Evolutionary conservation across 2,329 filamentous ascomycete genomes (phyloP).

Genomic region (Cryphonectria radicalis): DNA sequence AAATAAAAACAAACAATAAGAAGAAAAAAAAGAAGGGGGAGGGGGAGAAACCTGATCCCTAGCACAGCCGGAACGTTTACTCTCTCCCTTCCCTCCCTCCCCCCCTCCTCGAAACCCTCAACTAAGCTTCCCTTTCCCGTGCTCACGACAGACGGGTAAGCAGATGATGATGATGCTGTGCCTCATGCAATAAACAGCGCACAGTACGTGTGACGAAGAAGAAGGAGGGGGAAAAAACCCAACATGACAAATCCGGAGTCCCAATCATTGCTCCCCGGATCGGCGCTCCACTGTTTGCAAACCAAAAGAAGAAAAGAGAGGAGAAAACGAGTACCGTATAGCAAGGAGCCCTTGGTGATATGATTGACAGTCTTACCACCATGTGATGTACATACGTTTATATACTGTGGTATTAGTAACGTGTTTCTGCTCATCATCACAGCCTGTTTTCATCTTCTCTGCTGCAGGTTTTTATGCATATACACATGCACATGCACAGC

Average conservation of each 20-base stretch:
- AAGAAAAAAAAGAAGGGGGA: not conserved
- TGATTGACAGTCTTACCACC: not conserved
- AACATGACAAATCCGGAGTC: not conserved
- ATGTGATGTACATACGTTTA: not conserved
- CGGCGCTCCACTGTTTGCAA: not conserved
- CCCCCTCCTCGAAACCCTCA: not conserved
- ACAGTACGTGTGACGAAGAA: constrained; percentile 6
- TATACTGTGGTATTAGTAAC: not conserved
- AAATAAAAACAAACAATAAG: not conserved
- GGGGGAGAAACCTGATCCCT: too few relatives aligned
- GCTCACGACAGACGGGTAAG: constrained; percentile 27
- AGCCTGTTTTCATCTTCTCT: not conserved
- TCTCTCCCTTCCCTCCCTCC: not conserved
- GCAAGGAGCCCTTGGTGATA: not conserved
- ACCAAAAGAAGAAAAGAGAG: not conserved
- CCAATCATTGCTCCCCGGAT: constrained; percentile 3
- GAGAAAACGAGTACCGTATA: not conserved
- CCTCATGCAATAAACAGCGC: constrained; percentile 1
- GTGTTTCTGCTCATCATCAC: not conserved
- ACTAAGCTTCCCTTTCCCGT: constrained; percentile 13
- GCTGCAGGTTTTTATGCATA: not conserved
- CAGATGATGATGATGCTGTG: constrained; percentile 15
- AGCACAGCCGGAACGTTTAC: not conserved
- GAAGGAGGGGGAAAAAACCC: not conserved
- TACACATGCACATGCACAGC: not conserved